Conservation (phyloP, 2,329 filamentous ascomycete genomes). For the Teratosphaeria epicoccoides region DNA sequence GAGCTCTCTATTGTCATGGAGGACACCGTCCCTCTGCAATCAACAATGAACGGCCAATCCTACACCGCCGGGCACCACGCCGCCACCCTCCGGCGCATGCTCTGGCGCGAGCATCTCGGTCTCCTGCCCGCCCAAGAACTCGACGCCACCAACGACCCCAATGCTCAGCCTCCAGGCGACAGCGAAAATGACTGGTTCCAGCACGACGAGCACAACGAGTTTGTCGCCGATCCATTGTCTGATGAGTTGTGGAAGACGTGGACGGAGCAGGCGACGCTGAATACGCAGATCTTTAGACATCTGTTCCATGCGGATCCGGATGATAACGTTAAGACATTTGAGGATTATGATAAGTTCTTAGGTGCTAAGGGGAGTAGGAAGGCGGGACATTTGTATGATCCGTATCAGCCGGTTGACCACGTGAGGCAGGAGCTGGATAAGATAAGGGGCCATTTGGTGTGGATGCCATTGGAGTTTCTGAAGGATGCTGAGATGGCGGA, state of each 20-base stretch:
- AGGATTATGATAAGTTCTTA: conserved; percentile 75
- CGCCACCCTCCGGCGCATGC: conserved; percentile 64
- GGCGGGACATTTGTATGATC: conserved; percentile 77
- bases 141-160: conserved; percentile 56
- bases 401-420: conserved; percentile 60
- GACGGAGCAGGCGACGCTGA: conserved; percentile 57
- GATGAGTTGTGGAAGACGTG: conserved; percentile 53
- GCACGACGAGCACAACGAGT: conserved; percentile 50
- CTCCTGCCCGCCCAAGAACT: conserved; percentile 62
- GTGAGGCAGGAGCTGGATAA: conserved; percentile 65
- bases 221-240: conserved; percentile 50
- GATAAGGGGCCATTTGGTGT: conserved; percentile 75
- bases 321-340: conserved; percentile 76
- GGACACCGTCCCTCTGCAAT: conserved; percentile 61
- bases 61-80: conserved; percentile 75
- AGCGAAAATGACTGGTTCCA: conserved; percentile 65
- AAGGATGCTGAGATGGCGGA: conserved; percentile 82
- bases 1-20: conserved; percentile 86
- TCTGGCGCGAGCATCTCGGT: conserved; percentile 87
- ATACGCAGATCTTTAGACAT: conserved; percentile 66
- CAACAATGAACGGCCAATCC: conserved; percentile 65
- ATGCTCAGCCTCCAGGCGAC: conserved; percentile 64
- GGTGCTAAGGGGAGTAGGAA: conserved; percentile 50
- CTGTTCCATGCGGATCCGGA: conserved; percentile 85
- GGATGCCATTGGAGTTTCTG: conserved; percentile 88